Percentiles rank a stretch among this genome's conserved stretches.
These are phyloP conservation scores for Fusarium mundagurra DNA, from an alignment of 2,329 filamentous ascomycete species.

Conservation along the genomic window DNA sequence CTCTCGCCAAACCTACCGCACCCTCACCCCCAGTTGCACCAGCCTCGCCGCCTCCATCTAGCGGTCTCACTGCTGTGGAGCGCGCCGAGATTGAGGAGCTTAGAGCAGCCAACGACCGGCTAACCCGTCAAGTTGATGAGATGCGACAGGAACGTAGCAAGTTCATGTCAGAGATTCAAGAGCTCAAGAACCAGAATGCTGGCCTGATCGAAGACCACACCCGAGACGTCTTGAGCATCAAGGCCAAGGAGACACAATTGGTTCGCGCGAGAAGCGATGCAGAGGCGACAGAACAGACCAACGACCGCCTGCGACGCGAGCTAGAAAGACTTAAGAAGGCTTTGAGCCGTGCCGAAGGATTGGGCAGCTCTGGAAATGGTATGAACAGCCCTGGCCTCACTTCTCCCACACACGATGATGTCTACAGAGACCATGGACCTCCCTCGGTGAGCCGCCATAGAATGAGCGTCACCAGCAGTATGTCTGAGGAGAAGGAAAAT, in stretches of 20 bases:
- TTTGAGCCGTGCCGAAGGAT: conserved; percentile 68
- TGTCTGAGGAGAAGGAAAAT: conserved; percentile 84
- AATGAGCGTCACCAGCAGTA: conserved; percentile 70
- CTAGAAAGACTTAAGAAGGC: conserved; percentile 94
- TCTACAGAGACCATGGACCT: conserved; percentile 64
- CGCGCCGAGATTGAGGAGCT: conserved; percentile 93
- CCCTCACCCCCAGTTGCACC: conserved; percentile 61
- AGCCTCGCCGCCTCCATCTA: conserved; percentile 67
- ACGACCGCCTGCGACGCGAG: conserved; percentile 85
- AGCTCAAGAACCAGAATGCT: conserved; percentile 96
- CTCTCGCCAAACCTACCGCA: conserved; percentile 78
- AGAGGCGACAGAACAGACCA: conserved; percentile 86
- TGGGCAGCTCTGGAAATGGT: conserved; percentile 50
- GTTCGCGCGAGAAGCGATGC: conserved; percentile 91
- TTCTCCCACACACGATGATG: conserved; percentile 67
- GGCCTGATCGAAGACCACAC: conserved; percentile 98
- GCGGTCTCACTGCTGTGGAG: conserved; percentile 80
- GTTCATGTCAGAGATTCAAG: conserved; percentile 86
- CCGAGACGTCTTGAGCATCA: conserved; percentile 92
- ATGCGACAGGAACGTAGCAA: conserved; percentile 83
- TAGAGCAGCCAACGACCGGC: conserved; percentile 81
- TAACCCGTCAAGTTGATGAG: conserved; percentile 80
- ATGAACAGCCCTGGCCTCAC: conserved; percentile 55
- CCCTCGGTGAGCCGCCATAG: conserved; percentile 57
- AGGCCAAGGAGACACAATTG: conserved; percentile 97